Percentiles rank a stretch among this genome's conserved stretches.
phyloP scores from a whole-genome alignment of 2,329 filamentous ascomycete genomes.

The Aspergillus tamarii region DNA sequence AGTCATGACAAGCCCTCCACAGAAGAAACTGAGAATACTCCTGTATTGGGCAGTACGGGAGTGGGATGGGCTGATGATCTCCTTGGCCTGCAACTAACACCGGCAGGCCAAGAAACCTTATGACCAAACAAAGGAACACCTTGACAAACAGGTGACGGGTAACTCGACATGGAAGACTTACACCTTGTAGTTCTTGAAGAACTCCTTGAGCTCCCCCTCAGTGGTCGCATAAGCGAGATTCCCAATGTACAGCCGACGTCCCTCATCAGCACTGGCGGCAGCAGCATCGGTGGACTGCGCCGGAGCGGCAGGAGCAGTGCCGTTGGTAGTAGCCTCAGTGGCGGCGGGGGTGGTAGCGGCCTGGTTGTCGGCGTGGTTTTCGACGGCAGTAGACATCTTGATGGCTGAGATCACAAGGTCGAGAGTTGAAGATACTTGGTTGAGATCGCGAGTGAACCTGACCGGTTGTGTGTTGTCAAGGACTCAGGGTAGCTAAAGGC shows the following conservation, averaged over 20 bases:
- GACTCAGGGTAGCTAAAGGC: constrained; percentile 66
- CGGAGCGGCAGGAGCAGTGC: constrained; percentile 64
- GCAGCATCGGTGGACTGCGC: constrained; percentile 81
- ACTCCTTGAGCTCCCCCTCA: constrained; percentile 99
- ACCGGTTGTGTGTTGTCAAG: constrained; percentile 45
- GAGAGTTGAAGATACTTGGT: constrained; percentile 37
- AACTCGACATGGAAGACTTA: constrained; percentile 59
- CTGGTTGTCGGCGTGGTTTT: constrained; percentile 70
- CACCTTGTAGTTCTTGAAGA: constrained; percentile 99
- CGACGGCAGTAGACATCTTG: constrained; percentile 81
- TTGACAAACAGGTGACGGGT: constrained; percentile 13
- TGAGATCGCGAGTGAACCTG: constrained; percentile 37
- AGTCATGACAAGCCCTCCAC: not conserved
- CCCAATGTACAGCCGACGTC: constrained; percentile 99
- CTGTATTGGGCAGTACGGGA: not conserved
- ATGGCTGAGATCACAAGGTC: constrained; percentile 49
- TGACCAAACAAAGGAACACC: constrained; percentile 9
- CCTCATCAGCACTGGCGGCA: constrained; percentile 95
- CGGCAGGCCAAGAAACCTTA: constrained; percentile 5
- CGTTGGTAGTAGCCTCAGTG: constrained; percentile 61
- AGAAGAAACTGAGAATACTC: not conserved
- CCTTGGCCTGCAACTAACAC: not conserved
- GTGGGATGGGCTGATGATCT: not conserved
- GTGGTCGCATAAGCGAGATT: constrained; percentile 99
- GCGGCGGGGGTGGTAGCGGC: constrained; percentile 57